Evolutionary conservation across 257 asterid genomes (phyloP), one percentile per base, ranked within the genome.

Genomic region (Leonotis leonurus): DNA sequence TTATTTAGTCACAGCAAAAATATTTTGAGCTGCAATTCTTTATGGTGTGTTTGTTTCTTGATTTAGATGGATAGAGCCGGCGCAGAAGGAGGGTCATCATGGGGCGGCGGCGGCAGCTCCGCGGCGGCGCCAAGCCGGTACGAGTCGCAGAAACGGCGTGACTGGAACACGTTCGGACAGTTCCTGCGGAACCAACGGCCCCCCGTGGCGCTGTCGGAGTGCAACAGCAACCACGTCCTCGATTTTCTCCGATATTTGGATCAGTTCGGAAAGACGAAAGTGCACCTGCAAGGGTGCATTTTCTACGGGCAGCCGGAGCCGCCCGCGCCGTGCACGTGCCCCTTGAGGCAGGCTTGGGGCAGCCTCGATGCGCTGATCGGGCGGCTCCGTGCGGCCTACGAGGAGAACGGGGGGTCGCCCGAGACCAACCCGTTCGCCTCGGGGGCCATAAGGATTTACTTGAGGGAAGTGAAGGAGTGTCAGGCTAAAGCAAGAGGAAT

Each of bases 141-240:
- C 37, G 95, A 83, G 37, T 83, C 90, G 2, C 90, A 71, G 76
- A 20, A 81, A 76, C 70, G 74, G 83, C 39, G 13, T 11, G 95
- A 86, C 24, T 86, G 95, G 95, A 87, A 87, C 75, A 84, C 95
- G 13, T 87, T 87, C 69, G 87, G 95, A 18, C 95, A 87, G 79
- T 87, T 81, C 73, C 57, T 87, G 27, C 65, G 78, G 53, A 87
- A 87, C 69, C 92, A 82, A 24, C 66, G 87, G 68, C 92, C 95
- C 8, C 79, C 93, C 2, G 85, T 87, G 33, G 70, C 76, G 48
- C 73, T 84, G 40, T 7, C 78, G 5, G 86, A 84, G 68, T 84
- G 90, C 77, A 87, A 73, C 63, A 84, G 92, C 85, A 76, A 30
- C 69, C 95, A 84, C 57, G 95, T 87, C 21, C 76, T 86, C 3